Evolutionary conservation across 768 basidiomycete genomes (phyloP), one percentile per base, ranked within the genome.

Genomic region (Tephrocybe rancida): DNA sequence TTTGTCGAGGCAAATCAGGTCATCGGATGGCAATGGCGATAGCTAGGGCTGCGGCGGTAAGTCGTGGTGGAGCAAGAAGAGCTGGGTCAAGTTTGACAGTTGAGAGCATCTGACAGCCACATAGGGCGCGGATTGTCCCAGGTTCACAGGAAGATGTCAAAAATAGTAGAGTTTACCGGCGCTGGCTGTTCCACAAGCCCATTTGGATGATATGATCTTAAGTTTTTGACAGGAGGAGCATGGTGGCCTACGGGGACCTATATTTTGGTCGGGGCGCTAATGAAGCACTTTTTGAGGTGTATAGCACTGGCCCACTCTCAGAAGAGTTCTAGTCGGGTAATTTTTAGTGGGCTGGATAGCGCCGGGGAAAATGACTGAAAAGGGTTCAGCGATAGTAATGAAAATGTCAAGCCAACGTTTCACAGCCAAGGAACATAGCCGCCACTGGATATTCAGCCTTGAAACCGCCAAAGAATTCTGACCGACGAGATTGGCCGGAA

Each of bases 11-110:
- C 13, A 30, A 30, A 30, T 30, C 29, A 37, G 35, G 9, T 8
- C 9, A n/a, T 8, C 16, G 18, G 29, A 32, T 44, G 14, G 10
- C 5, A 22, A 19, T 39, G 5, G 9, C 38, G 44, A 55, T 39
- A 18, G n/a, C 30, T 27, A 32, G 45, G 45, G 37, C 24, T 24
- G 52, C 52, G 52, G 52, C 16, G 45, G 34, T 53, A 46, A 47
- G 25, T 22, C 37, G 52, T 48, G 3, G 26, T 38, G 22, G 42
- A 42, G 44, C 21, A 38, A 46, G 35, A 37, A 37, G 35, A 8
- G n/a, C n/a, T 7, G 14, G 54, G 49, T 52, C 50, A 55, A 32
- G 35, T n/a, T 51, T 57, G 59, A 60, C 44, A 29, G 43, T 10
- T 30, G 51, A 35, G 37, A 2, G 11, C 26, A 59, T 52, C 46